Base-by-base conservation (phyloP, 2,329 filamentous ascomycete genomes). In the Cercospora janseana region DNA sequence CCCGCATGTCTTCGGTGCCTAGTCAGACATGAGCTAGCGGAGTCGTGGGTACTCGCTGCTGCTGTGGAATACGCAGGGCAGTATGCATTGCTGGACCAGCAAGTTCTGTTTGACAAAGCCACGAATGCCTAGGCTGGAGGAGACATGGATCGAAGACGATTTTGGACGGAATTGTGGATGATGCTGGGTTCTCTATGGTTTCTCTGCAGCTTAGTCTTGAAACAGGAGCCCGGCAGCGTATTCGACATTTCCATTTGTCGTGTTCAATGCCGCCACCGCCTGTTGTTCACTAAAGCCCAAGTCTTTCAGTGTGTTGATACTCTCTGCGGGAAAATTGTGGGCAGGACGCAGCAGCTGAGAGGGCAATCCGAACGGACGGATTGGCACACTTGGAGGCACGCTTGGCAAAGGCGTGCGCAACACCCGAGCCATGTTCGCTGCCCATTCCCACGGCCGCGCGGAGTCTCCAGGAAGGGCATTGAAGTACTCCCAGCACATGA, bases 401-500 rank as follows among this genome's bases (percentile, higher is more conserved):
- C 57, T 45, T 4, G 67, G 63, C 9, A 67, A 46, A 18, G 66
- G 63, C 1, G 57, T 65, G 8, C 72, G 57, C 21, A 76, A 45
- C 0, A 69, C 63, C 1, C 60, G 51, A 0, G 82, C 82, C 75
- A 93, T 84, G 49, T 78, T 76, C 38, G 76, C 77, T 0, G 87
- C 87, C 90, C 90, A 95, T 58, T 87, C 76, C 85, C 86, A 92
- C 0, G 88, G 87, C 48, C 76, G 71, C 9, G 74, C 72, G 2
- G 65, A 66, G 18, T 80, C 83, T 1, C 83, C 85, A 0, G 87
- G 86, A 51, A 83, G 67, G 48, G 85, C 81, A 72, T 95, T 94
- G 72, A 92, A 95, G 67, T 93, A 95, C 72, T 96, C 91, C 91
- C 91, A 96, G 2, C 89, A 89, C 83, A 93, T 93, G 5, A 96